These are phyloP conservation scores for Solanum appendiculatum DNA, from an alignment of 257 asterid species.

Conservation along the genomic window DNA sequence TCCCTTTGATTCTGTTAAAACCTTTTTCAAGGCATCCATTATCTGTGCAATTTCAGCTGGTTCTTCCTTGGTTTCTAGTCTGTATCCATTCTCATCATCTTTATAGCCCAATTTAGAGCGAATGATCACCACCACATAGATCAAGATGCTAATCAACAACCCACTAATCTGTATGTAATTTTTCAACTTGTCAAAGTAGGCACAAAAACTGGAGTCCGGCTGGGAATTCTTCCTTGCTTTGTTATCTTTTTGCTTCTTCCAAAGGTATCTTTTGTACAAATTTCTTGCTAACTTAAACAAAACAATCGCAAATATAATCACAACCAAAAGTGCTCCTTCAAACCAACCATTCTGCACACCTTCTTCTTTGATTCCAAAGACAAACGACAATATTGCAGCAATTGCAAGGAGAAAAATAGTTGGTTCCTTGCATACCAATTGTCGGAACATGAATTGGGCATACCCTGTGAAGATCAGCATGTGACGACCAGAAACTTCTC, in stretches of 20 bases:
- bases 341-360: slow-evolving; percentile 10
- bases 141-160: slow-evolving; percentile 15
- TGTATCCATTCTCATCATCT: slow-evolving; percentile 12
- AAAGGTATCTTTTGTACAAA: neutral
- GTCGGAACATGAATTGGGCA: neutral
- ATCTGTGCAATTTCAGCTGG: slow-evolving; percentile 8
- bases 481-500: neutral
- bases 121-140: slow-evolving; percentile 7
- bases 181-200: slow-evolving; percentile 10
- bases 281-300: neutral
- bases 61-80: slow-evolving; percentile 19
- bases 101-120: slow-evolving; percentile 7
- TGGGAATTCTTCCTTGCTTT: neutral
- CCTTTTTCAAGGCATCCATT: slow-evolving; percentile 5
- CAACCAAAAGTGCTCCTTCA: slow-evolving; percentile 9
- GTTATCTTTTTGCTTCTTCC: neutral
- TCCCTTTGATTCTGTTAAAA: slow-evolving; percentile 16
- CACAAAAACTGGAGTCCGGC: slow-evolving; percentile 6
- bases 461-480: neutral
- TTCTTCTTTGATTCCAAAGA: slow-evolving; percentile 23
- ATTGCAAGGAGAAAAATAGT: neutral
- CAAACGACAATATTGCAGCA: slow-evolving; percentile 14
- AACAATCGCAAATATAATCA: neutral
- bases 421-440: neutral
- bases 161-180: slow-evolving; percentile 5